Percentiles rank a stretch among this genome's conserved stretches.
These are phyloP conservation scores for Aureobasidium sp. DNA, from an alignment of 2,329 filamentous ascomycete species.

Conservation along the genomic window DNA sequence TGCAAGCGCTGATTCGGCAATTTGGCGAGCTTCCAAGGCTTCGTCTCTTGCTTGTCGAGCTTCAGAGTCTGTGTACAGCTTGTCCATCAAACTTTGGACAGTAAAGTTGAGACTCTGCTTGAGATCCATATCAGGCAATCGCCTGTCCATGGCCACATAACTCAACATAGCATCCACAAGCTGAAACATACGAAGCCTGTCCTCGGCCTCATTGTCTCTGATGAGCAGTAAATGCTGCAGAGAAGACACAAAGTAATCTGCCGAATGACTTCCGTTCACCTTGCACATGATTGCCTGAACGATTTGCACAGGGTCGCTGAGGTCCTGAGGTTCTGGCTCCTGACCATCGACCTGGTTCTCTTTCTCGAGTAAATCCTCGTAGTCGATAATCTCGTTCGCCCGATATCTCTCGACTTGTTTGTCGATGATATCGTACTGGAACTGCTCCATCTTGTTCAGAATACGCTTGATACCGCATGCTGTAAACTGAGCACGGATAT, in stretches of 20 bases:
- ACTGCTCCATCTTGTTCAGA: slow-evolving; percentile 91
- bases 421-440: slow-evolving; percentile 97
- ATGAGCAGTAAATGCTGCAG: slow-evolving; percentile 93
- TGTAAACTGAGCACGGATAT: slow-evolving; percentile 92
- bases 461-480: slow-evolving; percentile 93
- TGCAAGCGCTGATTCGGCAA: slow-evolving; percentile 90
- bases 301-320: slow-evolving; percentile 88
- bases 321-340: slow-evolving; percentile 79
- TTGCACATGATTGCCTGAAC: slow-evolving; percentile 86
- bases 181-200: slow-evolving; percentile 91
- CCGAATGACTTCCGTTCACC: slow-evolving; percentile 71
- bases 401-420: slow-evolving; percentile 94
- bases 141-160: slow-evolving; percentile 96
- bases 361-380: slow-evolving; percentile 89
- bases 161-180: slow-evolving; percentile 98
- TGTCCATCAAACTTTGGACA: slow-evolving; percentile 88
- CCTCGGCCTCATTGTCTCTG: slow-evolving; percentile 82
- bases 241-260: slow-evolving; percentile 93
- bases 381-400: slow-evolving; percentile 93
- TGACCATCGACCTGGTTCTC: slow-evolving; percentile 83
- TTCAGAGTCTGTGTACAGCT: slow-evolving; percentile 92
- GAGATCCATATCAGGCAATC: slow-evolving; percentile 91
- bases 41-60: slow-evolving; percentile 88
- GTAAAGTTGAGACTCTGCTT: slow-evolving; percentile 98
- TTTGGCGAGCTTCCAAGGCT: slow-evolving; percentile 77